Evolutionary conservation across 2,329 filamentous ascomycete species (phyloP).

Genomic region (Penicillium sp.): DNA sequence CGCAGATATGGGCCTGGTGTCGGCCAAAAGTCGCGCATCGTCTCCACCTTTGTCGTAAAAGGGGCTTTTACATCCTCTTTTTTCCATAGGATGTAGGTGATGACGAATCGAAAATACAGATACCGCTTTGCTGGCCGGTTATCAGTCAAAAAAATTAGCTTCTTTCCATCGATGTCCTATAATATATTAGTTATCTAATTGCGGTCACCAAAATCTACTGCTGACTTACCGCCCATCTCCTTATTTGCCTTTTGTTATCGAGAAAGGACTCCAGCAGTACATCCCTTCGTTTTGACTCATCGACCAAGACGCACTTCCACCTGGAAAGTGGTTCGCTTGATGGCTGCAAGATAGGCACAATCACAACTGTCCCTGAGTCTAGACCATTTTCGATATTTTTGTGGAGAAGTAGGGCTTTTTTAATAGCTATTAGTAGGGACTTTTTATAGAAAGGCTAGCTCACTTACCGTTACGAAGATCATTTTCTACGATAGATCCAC

Average conservation of each 20-base stretch:
- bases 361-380: not conserved
- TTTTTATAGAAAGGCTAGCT: not conserved
- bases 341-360: not conserved
- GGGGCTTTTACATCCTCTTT: not conserved
- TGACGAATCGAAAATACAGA: not conserved
- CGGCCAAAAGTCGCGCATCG: not conserved
- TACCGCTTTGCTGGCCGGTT: not conserved
- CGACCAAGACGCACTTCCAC: not conserved
- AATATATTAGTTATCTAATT: too few species aligned
- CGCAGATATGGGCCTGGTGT: not conserved
- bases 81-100: not conserved
- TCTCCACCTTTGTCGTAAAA: not conserved
- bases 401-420: not conserved
- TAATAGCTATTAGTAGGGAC: too few species aligned
- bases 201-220: too few species aligned
- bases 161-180: not conserved
- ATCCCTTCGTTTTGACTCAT: not conserved
- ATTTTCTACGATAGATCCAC: not conserved
- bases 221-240: not conserved
- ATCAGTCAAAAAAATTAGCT: not conserved
- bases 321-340: not conserved
- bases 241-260: too few species aligned
- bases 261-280: too few species aligned
- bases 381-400: not conserved
- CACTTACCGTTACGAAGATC: not conserved